Conservation (phyloP, 768 basidiomycete genomes). For the Clavaria fumosa region DNA sequence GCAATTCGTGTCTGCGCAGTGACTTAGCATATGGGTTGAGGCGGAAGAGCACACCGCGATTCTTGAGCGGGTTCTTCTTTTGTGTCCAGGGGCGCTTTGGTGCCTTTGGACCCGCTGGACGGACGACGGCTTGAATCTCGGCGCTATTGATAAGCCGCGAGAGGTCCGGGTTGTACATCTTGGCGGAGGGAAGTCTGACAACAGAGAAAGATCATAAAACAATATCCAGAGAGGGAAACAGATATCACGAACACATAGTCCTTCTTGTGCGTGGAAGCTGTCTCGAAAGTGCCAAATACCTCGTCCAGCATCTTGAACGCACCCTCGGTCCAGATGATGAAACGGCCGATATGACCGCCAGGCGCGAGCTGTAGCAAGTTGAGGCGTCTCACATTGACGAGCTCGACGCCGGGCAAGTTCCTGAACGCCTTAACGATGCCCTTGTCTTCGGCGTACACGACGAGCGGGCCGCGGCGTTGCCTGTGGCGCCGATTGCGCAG, state of each 20-base stretch:
- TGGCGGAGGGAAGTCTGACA: constrained; percentile 76
- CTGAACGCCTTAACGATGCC: constrained; percentile 98
- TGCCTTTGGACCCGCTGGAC: constrained; percentile 69
- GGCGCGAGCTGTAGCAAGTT: constrained; percentile 99
- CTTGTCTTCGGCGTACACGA: constrained; percentile 95
- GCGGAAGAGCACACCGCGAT: constrained; percentile 90
- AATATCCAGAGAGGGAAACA: constrained; percentile 1
- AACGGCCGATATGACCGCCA: constrained; percentile 97
- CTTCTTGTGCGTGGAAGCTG: constrained; percentile 74
- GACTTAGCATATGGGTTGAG: constrained; percentile 98
- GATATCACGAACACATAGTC: constrained; percentile 52
- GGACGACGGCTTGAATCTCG: constrained; percentile 94
- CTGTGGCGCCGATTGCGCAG: constrained; percentile 92
- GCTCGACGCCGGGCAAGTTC: constrained; percentile 96
- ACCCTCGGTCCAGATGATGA: constrained; percentile 97
- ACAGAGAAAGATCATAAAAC: neutral
- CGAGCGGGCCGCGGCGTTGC: constrained; percentile 91
- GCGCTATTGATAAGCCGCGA: constrained; percentile 96
- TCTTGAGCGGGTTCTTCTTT: constrained; percentile 96
- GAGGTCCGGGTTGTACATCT: constrained; percentile 94
- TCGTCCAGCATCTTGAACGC: constrained; percentile 89
- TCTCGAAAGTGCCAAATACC: constrained; percentile 91
- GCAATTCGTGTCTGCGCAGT: constrained; percentile 73
- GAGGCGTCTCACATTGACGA: constrained; percentile 83
- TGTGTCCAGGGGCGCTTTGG: constrained; percentile 96